Evolutionary conservation across 2,329 filamentous ascomycete species (phyloP).

Genomic region (Gremmenia infestans): DNA sequence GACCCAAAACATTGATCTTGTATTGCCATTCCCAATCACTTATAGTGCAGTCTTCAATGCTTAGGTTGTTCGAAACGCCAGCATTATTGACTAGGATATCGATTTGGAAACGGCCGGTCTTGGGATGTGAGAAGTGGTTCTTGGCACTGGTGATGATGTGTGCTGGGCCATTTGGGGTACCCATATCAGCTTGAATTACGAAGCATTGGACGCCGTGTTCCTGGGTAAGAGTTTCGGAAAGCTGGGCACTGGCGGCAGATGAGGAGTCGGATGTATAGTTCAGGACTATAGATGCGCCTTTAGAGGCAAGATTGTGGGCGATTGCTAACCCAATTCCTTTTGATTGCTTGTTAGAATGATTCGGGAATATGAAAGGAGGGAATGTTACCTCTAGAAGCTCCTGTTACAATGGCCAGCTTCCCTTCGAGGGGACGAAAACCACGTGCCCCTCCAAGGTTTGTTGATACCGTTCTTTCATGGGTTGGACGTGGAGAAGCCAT

Average conservation of each 20-base stretch:
- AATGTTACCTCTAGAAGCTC: slow-evolving; percentile 65
- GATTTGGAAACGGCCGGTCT: slow-evolving; percentile 52
- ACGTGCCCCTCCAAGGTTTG: slow-evolving; percentile 12
- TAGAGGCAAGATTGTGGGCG: slow-evolving; percentile 64
- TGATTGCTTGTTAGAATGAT: slow-evolving; percentile 1
- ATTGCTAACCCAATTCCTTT: slow-evolving; percentile 65
- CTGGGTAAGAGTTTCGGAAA: slow-evolving; percentile 50
- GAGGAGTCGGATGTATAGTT: slow-evolving; percentile 64
- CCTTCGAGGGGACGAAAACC: slow-evolving; percentile 50
- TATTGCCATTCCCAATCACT: slow-evolving; percentile 69
- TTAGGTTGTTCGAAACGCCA: slow-evolving; percentile 62
- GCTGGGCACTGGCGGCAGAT: slow-evolving; percentile 43
- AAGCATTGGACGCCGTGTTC: slow-evolving; percentile 56
- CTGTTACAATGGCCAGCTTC: slow-evolving; percentile 75
- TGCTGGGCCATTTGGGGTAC: slow-evolving; percentile 53
- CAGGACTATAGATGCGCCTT: slow-evolving; percentile 58
- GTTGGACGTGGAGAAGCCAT: slow-evolving; percentile 7
- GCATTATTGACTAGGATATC: slow-evolving; percentile 90
- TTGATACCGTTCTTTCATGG: slow-evolving; percentile 13
- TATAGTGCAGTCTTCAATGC: slow-evolving; percentile 55
- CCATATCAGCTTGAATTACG: slow-evolving; percentile 67
- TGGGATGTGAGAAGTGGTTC: slow-evolving; percentile 51
- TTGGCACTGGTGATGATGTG: slow-evolving; percentile 54
- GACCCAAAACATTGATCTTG: slow-evolving; percentile 76
- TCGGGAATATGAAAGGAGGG: not conserved